Percentiles rank a stretch among this genome's conserved stretches.
phyloP scores from a whole-genome alignment of 2,329 filamentous ascomycete species.

The Aureobasidium sp. region DNA sequence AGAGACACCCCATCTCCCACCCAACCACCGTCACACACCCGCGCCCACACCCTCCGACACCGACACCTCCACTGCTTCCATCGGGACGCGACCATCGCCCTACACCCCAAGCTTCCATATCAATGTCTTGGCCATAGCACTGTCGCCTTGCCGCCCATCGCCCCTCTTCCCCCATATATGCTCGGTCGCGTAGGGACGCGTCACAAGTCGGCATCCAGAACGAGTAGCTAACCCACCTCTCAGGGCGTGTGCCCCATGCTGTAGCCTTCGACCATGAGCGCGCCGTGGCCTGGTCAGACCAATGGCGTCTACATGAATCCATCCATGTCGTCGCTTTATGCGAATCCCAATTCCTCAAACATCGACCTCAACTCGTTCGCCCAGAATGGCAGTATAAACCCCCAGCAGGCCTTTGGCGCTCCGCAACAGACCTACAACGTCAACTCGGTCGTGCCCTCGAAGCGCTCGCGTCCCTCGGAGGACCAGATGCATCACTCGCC shows the following conservation, averaged over 20 bases:
- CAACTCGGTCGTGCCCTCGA: conserved; percentile 81
- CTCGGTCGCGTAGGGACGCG: conserved; percentile 7
- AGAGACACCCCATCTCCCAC: conserved; percentile 5
- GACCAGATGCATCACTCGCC: conserved; percentile 56
- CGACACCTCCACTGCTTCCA: background rate
- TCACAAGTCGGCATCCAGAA: conserved; percentile 1
- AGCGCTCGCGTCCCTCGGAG: conserved; percentile 73
- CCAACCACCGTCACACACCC: conserved; percentile 6
- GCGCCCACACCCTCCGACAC: background rate
- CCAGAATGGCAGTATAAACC: conserved; percentile 76
- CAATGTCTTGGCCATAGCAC: conserved; percentile 6
- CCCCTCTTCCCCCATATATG: background rate
- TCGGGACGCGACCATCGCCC: background rate
- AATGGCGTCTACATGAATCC: conserved; percentile 21
- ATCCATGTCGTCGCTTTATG: conserved; percentile 19
- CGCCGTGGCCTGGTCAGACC: conserved; percentile 17
- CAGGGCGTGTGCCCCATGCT: conserved; percentile 15
- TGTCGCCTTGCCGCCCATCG: background rate
- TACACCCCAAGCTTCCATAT: background rate
- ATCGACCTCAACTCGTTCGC: conserved; percentile 38
- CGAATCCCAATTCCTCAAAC: conserved; percentile 20
- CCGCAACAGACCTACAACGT: conserved; percentile 70
- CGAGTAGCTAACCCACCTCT: background rate
- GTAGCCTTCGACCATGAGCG: conserved; percentile 19
- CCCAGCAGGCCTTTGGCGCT: conserved; percentile 64